Evolutionary conservation across 768 basidiomycete species (phyloP).

Genomic region (Boletus rubescentipes): DNA sequence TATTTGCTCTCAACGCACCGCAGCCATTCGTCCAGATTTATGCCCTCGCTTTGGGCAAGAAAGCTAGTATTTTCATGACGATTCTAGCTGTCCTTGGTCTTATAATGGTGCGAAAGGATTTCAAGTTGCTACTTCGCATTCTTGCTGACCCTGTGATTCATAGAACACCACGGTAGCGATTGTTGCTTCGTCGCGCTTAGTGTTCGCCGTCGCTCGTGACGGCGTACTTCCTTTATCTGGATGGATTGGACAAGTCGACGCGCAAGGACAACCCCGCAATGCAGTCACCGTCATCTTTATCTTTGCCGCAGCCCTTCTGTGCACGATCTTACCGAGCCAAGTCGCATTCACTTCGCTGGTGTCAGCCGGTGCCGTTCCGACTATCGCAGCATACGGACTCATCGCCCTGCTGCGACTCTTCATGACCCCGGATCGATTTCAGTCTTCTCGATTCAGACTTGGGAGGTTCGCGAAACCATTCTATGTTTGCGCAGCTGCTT

Average conservation of each 20-base stretch:
- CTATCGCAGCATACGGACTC: conserved; percentile 84
- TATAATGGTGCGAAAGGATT: conserved; percentile 57
- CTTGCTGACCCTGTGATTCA: neutral
- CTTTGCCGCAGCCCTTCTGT: conserved; percentile 74
- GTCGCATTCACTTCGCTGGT: conserved; percentile 92
- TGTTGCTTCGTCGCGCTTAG: conserved; percentile 83
- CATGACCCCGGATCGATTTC: conserved; percentile 77
- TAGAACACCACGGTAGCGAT: conserved; percentile 87
- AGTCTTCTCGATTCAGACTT: conserved; percentile 68
- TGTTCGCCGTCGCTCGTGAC: conserved; percentile 94
- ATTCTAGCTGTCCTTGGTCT: conserved; percentile 80
- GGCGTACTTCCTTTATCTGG: conserved; percentile 80
- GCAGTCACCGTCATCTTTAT: conserved; percentile 86
- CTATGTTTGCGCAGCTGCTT: conserved; percentile 64
- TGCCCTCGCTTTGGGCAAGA: conserved; percentile 76
- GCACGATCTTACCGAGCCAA: conserved; percentile 84
- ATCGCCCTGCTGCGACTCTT: conserved; percentile 74
- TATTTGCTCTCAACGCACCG: conserved; percentile 77
- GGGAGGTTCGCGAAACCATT: conserved; percentile 66
- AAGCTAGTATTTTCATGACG: conserved; percentile 85
- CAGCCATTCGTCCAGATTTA: conserved; percentile 93
- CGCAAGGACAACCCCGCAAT: conserved; percentile 71
- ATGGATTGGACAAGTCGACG: conserved; percentile 80
- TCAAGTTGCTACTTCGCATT: neutral
- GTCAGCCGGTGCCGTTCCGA: conserved; percentile 83